These are phyloP conservation scores for Lophiostoma macrostomum DNA, from an alignment of 495 filamentous ascomycete species.

Conservation along the genomic window DNA sequence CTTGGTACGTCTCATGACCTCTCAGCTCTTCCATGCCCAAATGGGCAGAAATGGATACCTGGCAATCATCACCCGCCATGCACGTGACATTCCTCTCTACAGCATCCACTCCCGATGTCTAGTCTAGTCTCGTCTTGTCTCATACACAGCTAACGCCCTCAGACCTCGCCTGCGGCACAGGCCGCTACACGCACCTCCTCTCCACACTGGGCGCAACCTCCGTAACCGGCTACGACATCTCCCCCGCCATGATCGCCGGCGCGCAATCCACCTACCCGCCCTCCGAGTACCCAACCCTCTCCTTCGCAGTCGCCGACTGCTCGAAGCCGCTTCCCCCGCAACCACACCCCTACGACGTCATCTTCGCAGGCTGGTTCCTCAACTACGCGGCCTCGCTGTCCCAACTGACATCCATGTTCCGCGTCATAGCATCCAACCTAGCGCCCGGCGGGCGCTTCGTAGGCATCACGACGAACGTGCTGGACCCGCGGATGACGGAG, in stretches of 20 bases:
- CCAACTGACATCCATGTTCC: constrained; percentile 18
- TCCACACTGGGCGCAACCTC: constrained; percentile 15
- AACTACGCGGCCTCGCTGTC: constrained; percentile 22
- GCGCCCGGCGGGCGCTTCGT: constrained; percentile 18
- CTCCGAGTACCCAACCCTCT: constrained; percentile 3
- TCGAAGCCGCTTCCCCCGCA: constrained; percentile 9
- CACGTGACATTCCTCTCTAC: background rate
- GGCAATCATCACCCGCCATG: background rate
- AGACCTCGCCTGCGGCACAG: constrained; percentile 29
- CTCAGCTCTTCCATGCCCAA: background rate
- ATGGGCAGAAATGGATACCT: too few species aligned
- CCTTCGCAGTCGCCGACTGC: constrained; percentile 27
- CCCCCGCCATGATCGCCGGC: constrained; percentile 20
- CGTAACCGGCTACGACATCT: constrained; percentile 28
- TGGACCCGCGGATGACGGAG: constrained; percentile 6
- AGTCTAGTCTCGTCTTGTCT: too few species aligned
- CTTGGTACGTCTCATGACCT: constrained; percentile 9
- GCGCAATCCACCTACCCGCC: constrained; percentile 10
- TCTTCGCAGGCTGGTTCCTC: constrained; percentile 32
- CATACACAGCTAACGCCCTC: background rate
- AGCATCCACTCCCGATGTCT: too few species aligned
- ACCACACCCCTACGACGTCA: constrained; percentile 18
- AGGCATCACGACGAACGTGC: constrained; percentile 20
- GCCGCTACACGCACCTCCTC: constrained; percentile 22
- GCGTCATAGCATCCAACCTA: constrained; percentile 15